These are phyloP conservation scores for Gonium pectorale DNA, from an alignment of 139 green algal species.

Conservation along the genomic window DNA sequence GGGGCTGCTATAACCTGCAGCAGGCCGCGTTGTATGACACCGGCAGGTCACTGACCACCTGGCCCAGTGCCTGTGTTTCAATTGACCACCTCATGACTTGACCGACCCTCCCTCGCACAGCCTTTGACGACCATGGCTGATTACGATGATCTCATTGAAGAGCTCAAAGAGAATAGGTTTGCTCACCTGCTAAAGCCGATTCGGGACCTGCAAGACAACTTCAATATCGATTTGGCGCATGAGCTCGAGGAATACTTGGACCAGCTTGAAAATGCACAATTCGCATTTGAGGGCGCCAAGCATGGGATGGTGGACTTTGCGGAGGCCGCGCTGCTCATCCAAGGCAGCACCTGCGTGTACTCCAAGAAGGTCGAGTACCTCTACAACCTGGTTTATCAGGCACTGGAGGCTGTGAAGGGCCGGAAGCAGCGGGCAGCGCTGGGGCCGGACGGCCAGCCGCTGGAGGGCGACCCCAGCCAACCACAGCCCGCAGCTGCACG, in stretches of 20 bases:
- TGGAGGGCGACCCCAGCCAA: neutral
- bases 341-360: slow-evolving; percentile 87
- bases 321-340: slow-evolving; percentile 78
- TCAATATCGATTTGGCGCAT: slow-evolving; percentile 85
- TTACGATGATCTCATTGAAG: neutral
- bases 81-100: too few species aligned
- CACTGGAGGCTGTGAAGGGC: slow-evolving; percentile 59
- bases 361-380: slow-evolving; percentile 93
- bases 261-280: slow-evolving; percentile 76
- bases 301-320: slow-evolving; percentile 80
- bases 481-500: neutral
- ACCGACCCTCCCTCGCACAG: too few species aligned
- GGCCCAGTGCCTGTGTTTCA: too few species aligned
- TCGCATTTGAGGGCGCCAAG: slow-evolving; percentile 72
- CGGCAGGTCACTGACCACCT: too few species aligned
- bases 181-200: slow-evolving; percentile 88
- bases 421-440: slow-evolving; percentile 27
- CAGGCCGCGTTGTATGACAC: too few species aligned
- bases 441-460: slow-evolving; percentile 14
- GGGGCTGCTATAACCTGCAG: too few species aligned
- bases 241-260: slow-evolving; percentile 92
- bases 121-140: neutral
- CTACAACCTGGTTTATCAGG: slow-evolving; percentile 83
- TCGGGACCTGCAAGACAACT: slow-evolving; percentile 87
- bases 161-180: slow-evolving; percentile 64